Base-by-base conservation (phyloP, 345 rosid genomes). In the Brassica cretica region DNA sequence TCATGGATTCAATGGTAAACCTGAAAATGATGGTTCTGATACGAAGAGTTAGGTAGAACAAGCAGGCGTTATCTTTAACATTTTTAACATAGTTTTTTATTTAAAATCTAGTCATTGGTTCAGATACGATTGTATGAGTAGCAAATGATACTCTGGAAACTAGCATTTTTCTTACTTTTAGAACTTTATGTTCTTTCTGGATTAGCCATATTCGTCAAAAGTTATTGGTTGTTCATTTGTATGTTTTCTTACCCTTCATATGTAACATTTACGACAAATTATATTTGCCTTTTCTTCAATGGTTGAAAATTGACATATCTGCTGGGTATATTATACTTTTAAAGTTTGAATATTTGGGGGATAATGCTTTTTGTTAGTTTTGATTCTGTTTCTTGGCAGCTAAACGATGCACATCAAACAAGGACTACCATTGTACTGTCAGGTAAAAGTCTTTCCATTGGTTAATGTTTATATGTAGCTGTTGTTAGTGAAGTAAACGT, bases 11-110 rank as follows among this genome's bases (percentile, higher is more conserved):
- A 93, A 84, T 79, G 84, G 81, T 81, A 86, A 76, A 51, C 80
- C 51, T 77, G 94, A 89, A 81, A 89, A 85, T 82, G 91, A 92
- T 37, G 85, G 71, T 30, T 68, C 85, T 51, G 78, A 91, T 84
- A 85, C 82, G 87, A 87, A 89, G 84, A 83, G 75, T 21, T 90
- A 88, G 88, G 56, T 70, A 77, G 77, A 75, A 69, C 62, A 37
- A n/a, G 35, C 75, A 78, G 68, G 68, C 63, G 27, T 75, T 30
- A 63, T 64, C 66, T 70, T 80, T 35, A 53, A 66, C 64, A 51
- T n/a, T 30, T 33, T 72, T 65, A 72, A 64, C 83, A 74, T 30
- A 69, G 75, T 69, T 74, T 74, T 51, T 49, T 44, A 12, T 4
- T 3, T 4, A 1, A 3, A 64, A 63, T 21, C 62, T 64, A 69